These are phyloP conservation scores for Kuraishia capsulata DNA, from an alignment of 805 yeast genomes.

Conservation along the genomic window DNA sequence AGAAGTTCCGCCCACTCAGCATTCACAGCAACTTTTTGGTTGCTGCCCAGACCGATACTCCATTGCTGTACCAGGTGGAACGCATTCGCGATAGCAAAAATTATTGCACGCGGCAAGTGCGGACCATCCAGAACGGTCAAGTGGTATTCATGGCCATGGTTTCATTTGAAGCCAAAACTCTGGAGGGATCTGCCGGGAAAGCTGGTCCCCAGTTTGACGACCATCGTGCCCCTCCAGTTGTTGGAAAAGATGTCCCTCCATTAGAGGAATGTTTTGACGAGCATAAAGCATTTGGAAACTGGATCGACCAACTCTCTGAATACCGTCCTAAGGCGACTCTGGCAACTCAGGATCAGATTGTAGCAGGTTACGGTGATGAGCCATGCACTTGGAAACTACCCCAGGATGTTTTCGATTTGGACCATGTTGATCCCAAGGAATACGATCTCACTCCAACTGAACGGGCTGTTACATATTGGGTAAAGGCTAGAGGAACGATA, in stretches of 20 bases:
- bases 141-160: constrained; percentile 44
- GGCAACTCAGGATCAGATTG: constrained; percentile 12
- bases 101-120: constrained; percentile 42
- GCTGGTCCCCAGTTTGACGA: constrained; percentile 19
- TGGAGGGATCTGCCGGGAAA: constrained; percentile 22
- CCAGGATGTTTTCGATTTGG: constrained; percentile 20
- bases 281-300: constrained; percentile 15
- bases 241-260: constrained; percentile 18
- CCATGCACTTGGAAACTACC: constrained; percentile 26
- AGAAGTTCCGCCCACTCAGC: constrained; percentile 43
- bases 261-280: constrained; percentile 20
- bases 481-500: constrained; percentile 17
- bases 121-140: constrained; percentile 42
- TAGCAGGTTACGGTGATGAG: constrained; percentile 18
- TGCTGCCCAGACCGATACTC: constrained; percentile 38
- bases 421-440: constrained; percentile 12
- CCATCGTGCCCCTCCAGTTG: constrained; percentile 15
- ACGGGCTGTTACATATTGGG: constrained; percentile 21
- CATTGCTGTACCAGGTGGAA: constrained; percentile 45
- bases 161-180: constrained; percentile 27
- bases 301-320: constrained; percentile 15
- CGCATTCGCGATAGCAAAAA: constrained; percentile 43
- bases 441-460: constrained; percentile 9
- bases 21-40: constrained; percentile 53
- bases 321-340: constrained; percentile 11